Conservation (phyloP, 192 early-diverging fungal species). For the Rhizoclosmatium sp. region DNA sequence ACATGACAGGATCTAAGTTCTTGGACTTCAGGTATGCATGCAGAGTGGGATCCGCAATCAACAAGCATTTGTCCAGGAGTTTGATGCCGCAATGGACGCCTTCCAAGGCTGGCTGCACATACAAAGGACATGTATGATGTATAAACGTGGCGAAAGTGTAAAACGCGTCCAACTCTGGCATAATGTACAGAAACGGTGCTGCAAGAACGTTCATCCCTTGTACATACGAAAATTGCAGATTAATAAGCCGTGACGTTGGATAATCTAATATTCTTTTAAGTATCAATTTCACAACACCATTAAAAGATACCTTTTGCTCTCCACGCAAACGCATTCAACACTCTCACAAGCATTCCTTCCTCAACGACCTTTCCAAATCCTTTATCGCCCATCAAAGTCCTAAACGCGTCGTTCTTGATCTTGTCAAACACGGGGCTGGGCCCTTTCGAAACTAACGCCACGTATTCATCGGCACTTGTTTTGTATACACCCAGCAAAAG, state of each 20-base stretch:
- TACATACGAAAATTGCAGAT: slow-evolving; percentile 78
- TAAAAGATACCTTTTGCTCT: slow-evolving; percentile 70
- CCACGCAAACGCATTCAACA: slow-evolving; percentile 89
- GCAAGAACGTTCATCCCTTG: slow-evolving; percentile 95
- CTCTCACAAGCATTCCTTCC: slow-evolving; percentile 75
- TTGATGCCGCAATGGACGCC: slow-evolving; percentile 91
- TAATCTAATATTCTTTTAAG: slow-evolving; percentile 41
- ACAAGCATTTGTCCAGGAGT: slow-evolving; percentile 85
- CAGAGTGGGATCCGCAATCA: slow-evolving; percentile 75
- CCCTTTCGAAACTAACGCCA: slow-evolving; percentile 72
- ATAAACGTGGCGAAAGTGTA: slow-evolving; percentile 88
- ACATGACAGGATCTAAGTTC: slow-evolving; percentile 77
- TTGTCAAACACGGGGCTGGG: slow-evolving; percentile 78
- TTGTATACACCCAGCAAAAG: slow-evolving; percentile 75
- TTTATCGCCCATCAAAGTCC: slow-evolving; percentile 74
- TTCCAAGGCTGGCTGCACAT: slow-evolving; percentile 88
- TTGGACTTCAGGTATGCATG: slow-evolving; percentile 77
- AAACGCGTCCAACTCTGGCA: slow-evolving; percentile 93
- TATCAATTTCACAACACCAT: neutral
- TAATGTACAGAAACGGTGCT: slow-evolving; percentile 89
- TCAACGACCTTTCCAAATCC: slow-evolving; percentile 75
- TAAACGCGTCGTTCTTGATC: slow-evolving; percentile 90
- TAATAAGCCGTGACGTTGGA: slow-evolving; percentile 56
- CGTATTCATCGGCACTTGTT: slow-evolving; percentile 76
- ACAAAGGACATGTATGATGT: slow-evolving; percentile 87